Evolutionary conservation across 495 filamentous ascomycete species (phyloP), one percentile per base, ranked within the genome.

Genomic region (Hypoxylon trugodes): DNA sequence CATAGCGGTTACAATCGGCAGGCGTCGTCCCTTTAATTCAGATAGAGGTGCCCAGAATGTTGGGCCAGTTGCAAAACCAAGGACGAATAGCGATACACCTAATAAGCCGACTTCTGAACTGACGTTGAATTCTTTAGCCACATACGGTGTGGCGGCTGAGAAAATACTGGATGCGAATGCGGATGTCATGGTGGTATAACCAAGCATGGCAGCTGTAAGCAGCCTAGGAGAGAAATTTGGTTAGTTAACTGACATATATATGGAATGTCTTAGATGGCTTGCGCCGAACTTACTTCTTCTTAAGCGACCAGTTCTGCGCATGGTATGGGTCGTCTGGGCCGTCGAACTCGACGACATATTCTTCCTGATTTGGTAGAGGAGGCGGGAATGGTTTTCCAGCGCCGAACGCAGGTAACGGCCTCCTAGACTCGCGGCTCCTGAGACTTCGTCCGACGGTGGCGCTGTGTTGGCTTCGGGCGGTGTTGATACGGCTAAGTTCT

Each of bases 341-440:
- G 45, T 88, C 85, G 61, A 96, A 96, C 64, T 94, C 92, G 13
- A 96, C 92, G 1, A 96, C 90, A 77, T 95, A 96, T 56, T 89
- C 86, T 65, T 95, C 92, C 65, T 82, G 81, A 18, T 84, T 84
- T 4, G 90, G 90, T 35, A 96, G 71, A 0, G 74, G 79, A 3
- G 89, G 90, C 7, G 91, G 92, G 74, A 87, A 93, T 8, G 88
- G 82, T 73, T 93, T 95, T 1, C 91, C 91, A 51, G 81, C 88
- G 8, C 91, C 91, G 62, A 87, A 85, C 22, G 74, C 70, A 13
- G 83, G 84, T 35, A 86, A 62, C 1, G 89, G 86, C 66, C 79
- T 88, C 66, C 69, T 81, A 0, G 81, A 83, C 9, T 77, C 73
- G 25, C 73, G 72, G 12, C 77, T 80, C 61, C 77, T 86, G 28